A percentile compares a stretch with the other conserved stretches of the same genome.
Conservation (phyloP, 1,284 basidiomycete genomes). For the Moesziomyces globuligerus region DNA sequence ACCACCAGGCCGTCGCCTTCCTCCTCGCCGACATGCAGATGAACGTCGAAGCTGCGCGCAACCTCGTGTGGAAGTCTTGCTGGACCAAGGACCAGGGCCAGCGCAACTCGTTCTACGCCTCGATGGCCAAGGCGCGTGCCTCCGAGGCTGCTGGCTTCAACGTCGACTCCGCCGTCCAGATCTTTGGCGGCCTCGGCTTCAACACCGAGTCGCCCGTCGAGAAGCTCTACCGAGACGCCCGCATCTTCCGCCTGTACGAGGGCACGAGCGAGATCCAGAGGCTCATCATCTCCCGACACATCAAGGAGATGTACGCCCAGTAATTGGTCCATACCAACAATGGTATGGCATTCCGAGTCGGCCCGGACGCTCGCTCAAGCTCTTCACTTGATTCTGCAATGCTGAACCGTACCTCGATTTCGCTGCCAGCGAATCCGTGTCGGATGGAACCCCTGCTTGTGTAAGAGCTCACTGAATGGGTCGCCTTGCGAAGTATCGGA, state of each 20-base stretch:
- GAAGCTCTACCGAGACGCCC: slow-evolving; percentile 70
- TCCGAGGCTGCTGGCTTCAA: slow-evolving; percentile 58
- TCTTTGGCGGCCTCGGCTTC: slow-evolving; percentile 71
- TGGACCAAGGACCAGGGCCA: slow-evolving; percentile 71
- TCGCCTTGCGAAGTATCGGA: too few relatives aligned
- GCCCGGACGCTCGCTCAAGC: neutral
- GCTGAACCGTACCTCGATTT: too few relatives aligned
- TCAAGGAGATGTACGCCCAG: slow-evolving; percentile 59
- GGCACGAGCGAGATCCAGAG: slow-evolving; percentile 65
- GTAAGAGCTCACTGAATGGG: too few relatives aligned
- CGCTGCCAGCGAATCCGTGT: too few relatives aligned
- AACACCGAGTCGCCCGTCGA: slow-evolving; percentile 72
- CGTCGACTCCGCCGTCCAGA: slow-evolving; percentile 68
- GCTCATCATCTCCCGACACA: slow-evolving; percentile 60
- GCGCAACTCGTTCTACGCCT: slow-evolving; percentile 72
- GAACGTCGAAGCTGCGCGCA: slow-evolving; percentile 69
- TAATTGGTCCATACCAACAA: slow-evolving; percentile 22
- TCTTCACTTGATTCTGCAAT: neutral
- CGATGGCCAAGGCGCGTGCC: slow-evolving; percentile 72
- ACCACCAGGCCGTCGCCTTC: slow-evolving; percentile 72
- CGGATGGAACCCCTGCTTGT: too few relatives aligned
- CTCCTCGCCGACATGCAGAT: slow-evolving; percentile 74
- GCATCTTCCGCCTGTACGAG: slow-evolving; percentile 63
- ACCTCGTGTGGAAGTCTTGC: slow-evolving; percentile 71
- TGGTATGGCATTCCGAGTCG: neutral